These are phyloP conservation scores for Pseudopithomyces maydicus DNA, from an alignment of 2,329 filamentous ascomycete species.

Conservation along the genomic window DNA sequence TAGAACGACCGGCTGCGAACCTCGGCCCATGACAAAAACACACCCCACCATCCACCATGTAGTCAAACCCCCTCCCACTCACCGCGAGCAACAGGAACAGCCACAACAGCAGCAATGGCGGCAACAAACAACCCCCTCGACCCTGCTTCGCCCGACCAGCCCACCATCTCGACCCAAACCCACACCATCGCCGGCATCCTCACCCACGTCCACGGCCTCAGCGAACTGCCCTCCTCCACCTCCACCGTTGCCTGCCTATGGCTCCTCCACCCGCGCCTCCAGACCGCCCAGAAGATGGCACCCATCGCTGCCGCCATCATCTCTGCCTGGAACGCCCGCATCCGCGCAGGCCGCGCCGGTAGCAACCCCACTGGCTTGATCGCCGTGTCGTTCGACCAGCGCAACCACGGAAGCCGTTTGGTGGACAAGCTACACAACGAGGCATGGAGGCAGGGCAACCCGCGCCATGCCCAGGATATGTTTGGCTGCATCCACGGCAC, in stretches of 20 bases:
- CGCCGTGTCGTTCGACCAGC: conserved; percentile 85
- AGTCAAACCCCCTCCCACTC: neutral
- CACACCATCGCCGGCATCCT: conserved; percentile 78
- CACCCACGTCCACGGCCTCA: conserved; percentile 79
- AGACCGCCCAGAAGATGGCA: conserved; percentile 74
- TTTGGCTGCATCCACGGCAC: conserved; percentile 76
- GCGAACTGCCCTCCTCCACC: conserved; percentile 66
- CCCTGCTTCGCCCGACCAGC: conserved; percentile 29
- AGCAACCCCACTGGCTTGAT: conserved; percentile 65
- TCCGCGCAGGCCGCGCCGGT: conserved; percentile 33
- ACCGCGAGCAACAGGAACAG: conserved; percentile 24
- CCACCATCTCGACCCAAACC: conserved; percentile 65
- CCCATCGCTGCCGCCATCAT: conserved; percentile 73
- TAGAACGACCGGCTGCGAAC: neutral
- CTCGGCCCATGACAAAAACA: conserved; percentile 1
- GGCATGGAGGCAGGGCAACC: conserved; percentile 79
- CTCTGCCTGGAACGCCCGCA: conserved; percentile 66
- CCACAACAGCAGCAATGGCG: conserved; percentile 34
- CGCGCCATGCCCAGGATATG: conserved; percentile 89
- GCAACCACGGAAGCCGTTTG: conserved; percentile 82
- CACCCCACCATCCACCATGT: conserved; percentile 6
- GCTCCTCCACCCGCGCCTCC: conserved; percentile 82
- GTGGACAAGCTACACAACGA: conserved; percentile 73
- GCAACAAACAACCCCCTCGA: conserved; percentile 44
- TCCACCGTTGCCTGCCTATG: conserved; percentile 77